A percentile compares a stretch with the other conserved stretches of the same genome.
These are phyloP conservation scores for Tuber microsphaerosporum DNA, from an alignment of 495 filamentous ascomycete genomes.

Conservation along the genomic window DNA sequence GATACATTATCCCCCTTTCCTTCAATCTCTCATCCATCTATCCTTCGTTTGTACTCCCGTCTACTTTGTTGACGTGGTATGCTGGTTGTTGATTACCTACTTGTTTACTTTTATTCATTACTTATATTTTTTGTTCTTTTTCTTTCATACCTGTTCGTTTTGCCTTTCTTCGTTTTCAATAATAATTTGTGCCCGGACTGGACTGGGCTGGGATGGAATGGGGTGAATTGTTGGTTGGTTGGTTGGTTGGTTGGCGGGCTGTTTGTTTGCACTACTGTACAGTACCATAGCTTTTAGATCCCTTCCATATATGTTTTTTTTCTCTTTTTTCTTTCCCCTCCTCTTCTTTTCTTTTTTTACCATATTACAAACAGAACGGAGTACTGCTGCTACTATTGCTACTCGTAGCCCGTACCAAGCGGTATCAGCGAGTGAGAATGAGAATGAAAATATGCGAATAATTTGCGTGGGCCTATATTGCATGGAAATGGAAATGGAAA, in stretches of 20 bases:
- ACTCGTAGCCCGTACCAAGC: no score
- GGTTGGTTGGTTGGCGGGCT: not conserved
- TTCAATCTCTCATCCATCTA: not conserved
- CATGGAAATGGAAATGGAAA: no score
- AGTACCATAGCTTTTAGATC: not conserved
- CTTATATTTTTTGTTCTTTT: conserved; percentile 12
- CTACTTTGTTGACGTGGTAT: not conserved
- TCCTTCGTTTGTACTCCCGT: not conserved
- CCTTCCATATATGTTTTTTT: no score
- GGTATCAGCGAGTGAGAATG: no score
- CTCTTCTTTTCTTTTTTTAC: no score
- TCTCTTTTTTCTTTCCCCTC: no score
- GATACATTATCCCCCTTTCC: conserved; percentile 10
- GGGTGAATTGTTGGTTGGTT: not conserved
- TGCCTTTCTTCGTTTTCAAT: not conserved
- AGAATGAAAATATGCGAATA: no score
- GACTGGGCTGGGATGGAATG: not conserved
- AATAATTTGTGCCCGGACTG: not conserved
- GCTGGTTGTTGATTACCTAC: conserved; percentile 10
- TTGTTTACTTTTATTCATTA: conserved; percentile 25
- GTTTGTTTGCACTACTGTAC: not conserved
- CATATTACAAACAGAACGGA: no score
- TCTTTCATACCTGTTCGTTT: not conserved
- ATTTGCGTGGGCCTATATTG: no score
- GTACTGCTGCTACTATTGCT: no score